These are phyloP conservation scores for Papiliotrema laurentii DNA, from an alignment of 1,284 basidiomycete species.

Conservation along the genomic window DNA sequence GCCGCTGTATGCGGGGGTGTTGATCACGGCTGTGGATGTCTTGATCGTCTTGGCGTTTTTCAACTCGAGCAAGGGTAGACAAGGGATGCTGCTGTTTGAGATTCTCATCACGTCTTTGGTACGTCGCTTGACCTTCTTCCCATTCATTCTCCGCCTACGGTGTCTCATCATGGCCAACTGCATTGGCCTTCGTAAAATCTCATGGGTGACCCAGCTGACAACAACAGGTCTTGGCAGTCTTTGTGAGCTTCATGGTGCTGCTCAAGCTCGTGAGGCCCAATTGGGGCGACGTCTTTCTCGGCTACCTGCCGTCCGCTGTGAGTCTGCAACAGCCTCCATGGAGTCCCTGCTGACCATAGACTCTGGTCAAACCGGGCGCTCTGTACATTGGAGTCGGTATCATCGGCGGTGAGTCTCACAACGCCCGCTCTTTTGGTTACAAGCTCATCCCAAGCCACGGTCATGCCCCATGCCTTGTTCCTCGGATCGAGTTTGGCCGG, in stretches of 20 bases:
- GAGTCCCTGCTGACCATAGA: conserved; percentile 15
- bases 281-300: conserved; percentile 77
- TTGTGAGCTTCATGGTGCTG: conserved; percentile 76
- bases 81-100: conserved; percentile 63
- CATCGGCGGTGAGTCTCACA: conserved; percentile 42
- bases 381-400: conserved; percentile 71
- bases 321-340: conserved; percentile 38
- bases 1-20: conserved; percentile 72
- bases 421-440: neutral
- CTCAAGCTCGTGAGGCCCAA: conserved; percentile 67
- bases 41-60: conserved; percentile 55
- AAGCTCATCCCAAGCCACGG: conserved; percentile 58
- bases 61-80: conserved; percentile 35
- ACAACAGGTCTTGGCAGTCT: conserved; percentile 66
- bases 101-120: conserved; percentile 61
- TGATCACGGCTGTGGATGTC: conserved; percentile 80
- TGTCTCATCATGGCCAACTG: conserved; percentile 5
- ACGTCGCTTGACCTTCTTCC: conserved; percentile 16
- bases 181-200: no score
- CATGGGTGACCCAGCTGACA: neutral
- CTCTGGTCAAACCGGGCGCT: conserved; percentile 48
- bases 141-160: neutral
- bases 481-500: conserved; percentile 80
- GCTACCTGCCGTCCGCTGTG: conserved; percentile 71
- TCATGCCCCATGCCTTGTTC: conserved; percentile 85